Conservation (phyloP, 805 yeast genomes). For the Zygoascus biomembranicola region DNA sequence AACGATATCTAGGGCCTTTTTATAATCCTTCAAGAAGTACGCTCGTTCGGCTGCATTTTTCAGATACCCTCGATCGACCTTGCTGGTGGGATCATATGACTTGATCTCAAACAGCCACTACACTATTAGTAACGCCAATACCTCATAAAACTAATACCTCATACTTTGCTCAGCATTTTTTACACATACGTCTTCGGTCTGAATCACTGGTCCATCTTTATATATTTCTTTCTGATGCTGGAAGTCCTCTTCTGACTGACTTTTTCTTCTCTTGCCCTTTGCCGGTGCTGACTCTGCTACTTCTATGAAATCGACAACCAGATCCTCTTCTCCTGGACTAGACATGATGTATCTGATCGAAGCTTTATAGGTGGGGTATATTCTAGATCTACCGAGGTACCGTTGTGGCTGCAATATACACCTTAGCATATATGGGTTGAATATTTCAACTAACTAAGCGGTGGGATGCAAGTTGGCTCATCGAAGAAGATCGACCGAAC, state of each 20-base stretch:
- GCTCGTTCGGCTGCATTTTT: constrained; percentile 56
- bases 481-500: too few species aligned
- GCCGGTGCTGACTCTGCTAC: background rate
- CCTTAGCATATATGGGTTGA: too few species aligned
- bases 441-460: too few species aligned
- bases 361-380: background rate
- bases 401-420: too few species aligned
- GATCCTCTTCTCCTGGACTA: background rate
- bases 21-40: constrained; percentile 48
- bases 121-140: constrained; percentile 4
- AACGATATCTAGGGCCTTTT: constrained; percentile 41
- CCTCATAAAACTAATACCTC: background rate
- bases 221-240: constrained; percentile 44
- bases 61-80: constrained; percentile 47
- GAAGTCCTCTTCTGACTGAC: constrained; percentile 62
- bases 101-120: constrained; percentile 11
- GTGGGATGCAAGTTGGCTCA: too few species aligned
- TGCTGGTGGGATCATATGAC: constrained; percentile 24
- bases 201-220: constrained; percentile 45
- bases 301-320: constrained; percentile 1
- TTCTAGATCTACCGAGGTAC: too few species aligned
- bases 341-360: background rate
- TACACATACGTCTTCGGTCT: constrained; percentile 12
- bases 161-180: background rate
- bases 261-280: constrained; percentile 42